Evolutionary conservation across 1,284 basidiomycete species (phyloP).

Genomic region (Bondarzewia mesenterica): DNA sequence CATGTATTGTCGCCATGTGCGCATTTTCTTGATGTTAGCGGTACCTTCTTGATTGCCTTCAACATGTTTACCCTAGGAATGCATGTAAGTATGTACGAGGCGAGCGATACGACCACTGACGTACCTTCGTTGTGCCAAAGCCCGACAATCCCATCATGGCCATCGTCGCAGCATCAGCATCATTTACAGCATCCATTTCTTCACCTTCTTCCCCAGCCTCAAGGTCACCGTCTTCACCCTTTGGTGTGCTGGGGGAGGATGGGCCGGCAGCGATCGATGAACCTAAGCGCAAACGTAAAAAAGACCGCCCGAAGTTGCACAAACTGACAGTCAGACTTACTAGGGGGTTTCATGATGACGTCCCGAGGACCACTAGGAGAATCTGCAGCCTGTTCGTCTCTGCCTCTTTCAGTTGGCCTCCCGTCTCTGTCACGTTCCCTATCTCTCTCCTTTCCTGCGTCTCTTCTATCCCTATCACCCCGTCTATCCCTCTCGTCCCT

Average conservation of each 20-base stretch:
- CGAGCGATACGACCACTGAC: constrained; percentile 14
- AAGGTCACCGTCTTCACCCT: constrained; percentile 26
- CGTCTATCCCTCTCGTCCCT: constrained; percentile 8
- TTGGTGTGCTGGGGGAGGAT: constrained; percentile 4
- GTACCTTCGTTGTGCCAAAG: constrained; percentile 86
- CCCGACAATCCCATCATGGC: constrained; percentile 86
- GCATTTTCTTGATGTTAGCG: constrained; percentile 75
- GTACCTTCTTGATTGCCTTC: constrained; percentile 77
- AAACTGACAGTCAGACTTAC: neutral
- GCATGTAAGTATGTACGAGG: neutral
- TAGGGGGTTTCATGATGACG: neutral
- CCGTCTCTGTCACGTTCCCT: constrained; percentile 6
- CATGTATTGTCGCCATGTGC: constrained; percentile 97
- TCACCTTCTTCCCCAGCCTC: constrained; percentile 51
- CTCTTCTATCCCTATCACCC: constrained; percentile 16
- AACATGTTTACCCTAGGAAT: constrained; percentile 63
- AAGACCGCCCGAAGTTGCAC: neutral
- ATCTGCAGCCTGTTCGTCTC: neutral
- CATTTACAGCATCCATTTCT: constrained; percentile 58
- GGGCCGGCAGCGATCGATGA: neutral
- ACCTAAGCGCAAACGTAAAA: neutral
- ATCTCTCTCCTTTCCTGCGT: constrained; percentile 15
- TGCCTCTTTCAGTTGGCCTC: constrained; percentile 1
- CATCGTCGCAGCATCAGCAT: constrained; percentile 79
- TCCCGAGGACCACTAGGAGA: constrained; percentile 2